Conservation (phyloP, 2,329 filamentous ascomycete species). For the Neopestalotiopsis clavispora region DNA sequence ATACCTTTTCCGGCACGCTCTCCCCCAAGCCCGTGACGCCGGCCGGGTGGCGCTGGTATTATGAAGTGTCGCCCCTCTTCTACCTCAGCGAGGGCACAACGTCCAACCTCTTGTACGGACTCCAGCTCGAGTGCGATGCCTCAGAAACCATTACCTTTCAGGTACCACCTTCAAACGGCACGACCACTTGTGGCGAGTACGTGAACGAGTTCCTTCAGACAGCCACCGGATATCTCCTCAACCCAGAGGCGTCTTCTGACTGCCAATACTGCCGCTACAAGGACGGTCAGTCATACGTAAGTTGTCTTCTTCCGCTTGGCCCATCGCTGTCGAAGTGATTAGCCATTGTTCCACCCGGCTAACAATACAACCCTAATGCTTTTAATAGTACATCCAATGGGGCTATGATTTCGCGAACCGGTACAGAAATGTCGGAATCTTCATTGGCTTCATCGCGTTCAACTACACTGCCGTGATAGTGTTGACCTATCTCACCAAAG, state of each 20-base stretch:
- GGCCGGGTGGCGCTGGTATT: conserved; percentile 25
- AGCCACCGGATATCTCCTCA: conserved; percentile 17
- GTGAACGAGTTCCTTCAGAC: conserved; percentile 17
- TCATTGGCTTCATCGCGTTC: conserved; percentile 25
- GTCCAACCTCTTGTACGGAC: conserved; percentile 19
- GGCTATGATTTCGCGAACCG: conserved; percentile 19
- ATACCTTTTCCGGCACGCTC: conserved; percentile 26
- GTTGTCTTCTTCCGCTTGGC: conserved; percentile 5
- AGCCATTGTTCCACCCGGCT: neutral
- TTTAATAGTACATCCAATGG: neutral
- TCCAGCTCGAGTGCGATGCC: conserved; percentile 15
- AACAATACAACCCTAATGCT: neutral
- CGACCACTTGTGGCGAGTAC: conserved; percentile 18
- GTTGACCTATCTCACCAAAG: conserved; percentile 21
- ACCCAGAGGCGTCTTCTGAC: conserved; percentile 12
- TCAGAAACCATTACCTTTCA: neutral
- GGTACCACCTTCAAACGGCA: neutral
- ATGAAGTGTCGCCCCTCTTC: conserved; percentile 23
- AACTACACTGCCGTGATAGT: conserved; percentile 20
- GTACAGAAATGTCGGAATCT: conserved; percentile 21
- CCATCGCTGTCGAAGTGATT: neutral
- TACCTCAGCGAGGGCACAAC: conserved; percentile 22
- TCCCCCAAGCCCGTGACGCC: conserved; percentile 23
- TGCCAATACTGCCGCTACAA: conserved; percentile 21
- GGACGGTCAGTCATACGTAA: conserved; percentile 26